phyloP scores from a whole-genome alignment of 2,329 filamentous ascomycete genomes.

The Seiridium cupressi region DNA sequence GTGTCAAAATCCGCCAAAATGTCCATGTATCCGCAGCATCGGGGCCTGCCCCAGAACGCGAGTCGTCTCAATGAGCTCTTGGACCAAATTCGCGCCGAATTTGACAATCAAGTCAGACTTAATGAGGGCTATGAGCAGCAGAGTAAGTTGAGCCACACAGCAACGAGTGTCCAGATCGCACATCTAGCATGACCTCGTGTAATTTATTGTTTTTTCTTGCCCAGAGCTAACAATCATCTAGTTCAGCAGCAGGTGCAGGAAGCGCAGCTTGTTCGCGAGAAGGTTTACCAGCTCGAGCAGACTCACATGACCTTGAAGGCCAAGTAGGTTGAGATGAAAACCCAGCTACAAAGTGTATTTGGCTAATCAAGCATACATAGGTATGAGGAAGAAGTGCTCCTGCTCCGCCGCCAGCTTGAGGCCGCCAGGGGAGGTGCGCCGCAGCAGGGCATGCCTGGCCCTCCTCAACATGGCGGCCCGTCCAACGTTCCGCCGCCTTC shows the following conservation, averaged over 20 bases:
- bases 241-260: slow-evolving; percentile 90
- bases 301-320: slow-evolving; percentile 83
- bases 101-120: slow-evolving; percentile 78
- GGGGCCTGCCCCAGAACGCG: slow-evolving; percentile 65
- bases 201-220: background rate
- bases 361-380: slow-evolving; percentile 44
- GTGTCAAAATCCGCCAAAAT: slow-evolving; percentile 31
- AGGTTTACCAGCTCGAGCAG: slow-evolving; percentile 91
- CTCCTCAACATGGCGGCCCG: slow-evolving; percentile 73
- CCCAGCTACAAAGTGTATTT: background rate
- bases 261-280: slow-evolving; percentile 90
- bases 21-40: slow-evolving; percentile 87
- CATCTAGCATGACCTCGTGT: too few relatives aligned
- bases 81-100: slow-evolving; percentile 87
- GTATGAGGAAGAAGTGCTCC: slow-evolving; percentile 88
- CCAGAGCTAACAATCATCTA: slow-evolving; percentile 34
- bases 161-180: background rate
- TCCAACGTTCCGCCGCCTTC: slow-evolving; percentile 72
- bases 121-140: slow-evolving; percentile 90
- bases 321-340: slow-evolving; percentile 63
- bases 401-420: slow-evolving; percentile 84
- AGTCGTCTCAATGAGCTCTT: slow-evolving; percentile 85
- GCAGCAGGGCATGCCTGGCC: slow-evolving; percentile 61
- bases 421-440: slow-evolving; percentile 65
- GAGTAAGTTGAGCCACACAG: slow-evolving; percentile 60